Evolutionary conservation across 345 rosid genomes (phyloP).

Genomic region (Turnera subulata): DNA sequence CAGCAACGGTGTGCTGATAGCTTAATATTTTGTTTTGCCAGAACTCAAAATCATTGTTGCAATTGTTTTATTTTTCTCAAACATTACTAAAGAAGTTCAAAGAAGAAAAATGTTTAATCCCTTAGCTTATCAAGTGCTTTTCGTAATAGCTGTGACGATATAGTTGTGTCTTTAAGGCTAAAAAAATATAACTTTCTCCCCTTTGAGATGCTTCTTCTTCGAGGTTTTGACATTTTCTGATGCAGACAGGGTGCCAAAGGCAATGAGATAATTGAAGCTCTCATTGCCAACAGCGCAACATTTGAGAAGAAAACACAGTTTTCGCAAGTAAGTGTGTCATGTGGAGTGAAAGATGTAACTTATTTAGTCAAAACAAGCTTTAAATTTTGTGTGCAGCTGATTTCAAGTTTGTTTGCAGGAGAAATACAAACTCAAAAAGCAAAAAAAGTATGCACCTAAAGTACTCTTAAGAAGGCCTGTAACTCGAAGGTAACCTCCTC

Average conservation of each 20-base stretch:
- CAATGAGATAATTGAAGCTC: conserved; percentile 79
- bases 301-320: conserved; percentile 78
- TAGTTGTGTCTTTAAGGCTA: no score
- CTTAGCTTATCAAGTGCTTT: not conserved
- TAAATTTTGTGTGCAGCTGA: conserved; percentile 5
- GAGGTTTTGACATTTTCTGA: not conserved
- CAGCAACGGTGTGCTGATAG: no score
- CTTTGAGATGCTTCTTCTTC: not conserved
- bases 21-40: no score
- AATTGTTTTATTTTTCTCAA: no score
- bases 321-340: conserved; percentile 55
- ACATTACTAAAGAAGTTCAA: no score
- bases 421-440: conserved; percentile 80
- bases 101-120: not conserved
- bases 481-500: conserved; percentile 51
- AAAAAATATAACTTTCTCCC: no score
- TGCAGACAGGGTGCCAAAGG: conserved; percentile 90
- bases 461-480: conserved; percentile 77
- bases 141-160: no score
- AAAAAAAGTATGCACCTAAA: conserved; percentile 92
- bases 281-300: conserved; percentile 85
- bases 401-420: conserved; percentile 46
- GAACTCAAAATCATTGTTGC: not conserved
- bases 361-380: not conserved
- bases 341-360: not conserved